phyloP scores from a whole-genome alignment of 352 stramenopile species.

The Phytophthora europaea region DNA sequence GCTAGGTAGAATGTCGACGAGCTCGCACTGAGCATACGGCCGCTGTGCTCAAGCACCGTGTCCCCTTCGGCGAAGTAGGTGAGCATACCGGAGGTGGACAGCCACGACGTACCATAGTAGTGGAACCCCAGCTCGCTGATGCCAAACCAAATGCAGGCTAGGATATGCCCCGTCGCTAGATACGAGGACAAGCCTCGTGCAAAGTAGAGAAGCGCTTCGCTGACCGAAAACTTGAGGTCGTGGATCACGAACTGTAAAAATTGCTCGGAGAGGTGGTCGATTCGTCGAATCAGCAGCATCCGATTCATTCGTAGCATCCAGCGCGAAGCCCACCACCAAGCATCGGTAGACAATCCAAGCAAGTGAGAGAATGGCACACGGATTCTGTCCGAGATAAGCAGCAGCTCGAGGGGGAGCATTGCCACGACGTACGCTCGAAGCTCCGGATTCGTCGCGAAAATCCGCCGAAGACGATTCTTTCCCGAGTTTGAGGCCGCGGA shows the following conservation, averaged over 20 bases:
- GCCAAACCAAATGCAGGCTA: slow-evolving; percentile 70
- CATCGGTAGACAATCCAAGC: background rate
- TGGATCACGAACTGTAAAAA: slow-evolving; percentile 72
- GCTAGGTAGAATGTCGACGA: slow-evolving; percentile 7
- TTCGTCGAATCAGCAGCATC: slow-evolving; percentile 48
- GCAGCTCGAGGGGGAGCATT: slow-evolving; percentile 58
- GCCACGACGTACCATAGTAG: slow-evolving; percentile 54
- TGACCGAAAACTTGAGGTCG: slow-evolving; percentile 60
- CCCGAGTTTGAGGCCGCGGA: background rate
- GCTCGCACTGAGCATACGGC: slow-evolving; percentile 20
- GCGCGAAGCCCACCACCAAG: slow-evolving; percentile 47
- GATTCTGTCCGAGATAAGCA: slow-evolving; percentile 31
- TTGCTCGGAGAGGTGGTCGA: slow-evolving; percentile 54
- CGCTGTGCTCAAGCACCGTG: slow-evolving; percentile 7
- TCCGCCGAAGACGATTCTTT: background rate
- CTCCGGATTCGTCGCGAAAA: slow-evolving; percentile 22
- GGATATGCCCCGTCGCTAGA: slow-evolving; percentile 65
- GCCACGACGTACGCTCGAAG: slow-evolving; percentile 51
- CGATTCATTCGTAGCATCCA: slow-evolving; percentile 75
- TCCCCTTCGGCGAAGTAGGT: slow-evolving; percentile 26
- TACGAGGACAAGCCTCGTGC: slow-evolving; percentile 52
- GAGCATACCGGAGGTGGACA: slow-evolving; percentile 61
- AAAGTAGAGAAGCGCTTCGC: slow-evolving; percentile 57
- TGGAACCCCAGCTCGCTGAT: slow-evolving; percentile 55
- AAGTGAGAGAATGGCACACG: slow-evolving; percentile 17